These are phyloP conservation scores for Chenopodium berlandieri DNA, from an alignment of 148 eudicot species.

Conservation along the genomic window DNA sequence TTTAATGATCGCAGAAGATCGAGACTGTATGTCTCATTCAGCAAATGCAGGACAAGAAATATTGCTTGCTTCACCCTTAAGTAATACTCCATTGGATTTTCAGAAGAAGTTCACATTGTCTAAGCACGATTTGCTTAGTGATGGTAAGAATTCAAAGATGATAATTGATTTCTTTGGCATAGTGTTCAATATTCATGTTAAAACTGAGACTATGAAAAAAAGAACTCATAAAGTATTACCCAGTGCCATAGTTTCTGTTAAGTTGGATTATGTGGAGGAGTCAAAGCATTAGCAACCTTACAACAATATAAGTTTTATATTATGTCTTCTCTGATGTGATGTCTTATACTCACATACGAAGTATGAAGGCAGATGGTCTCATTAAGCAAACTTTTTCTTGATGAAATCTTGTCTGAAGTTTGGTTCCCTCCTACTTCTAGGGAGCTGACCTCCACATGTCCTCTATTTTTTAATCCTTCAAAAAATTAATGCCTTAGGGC, in stretches of 20 bases:
- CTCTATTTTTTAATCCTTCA: not conserved
- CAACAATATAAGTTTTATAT: not conserved
- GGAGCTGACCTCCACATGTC: not conserved
- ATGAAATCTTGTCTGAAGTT: not conserved
- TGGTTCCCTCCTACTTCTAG: not conserved
- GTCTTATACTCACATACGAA: too few species aligned
- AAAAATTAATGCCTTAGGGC: not conserved
- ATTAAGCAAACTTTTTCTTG: not conserved
- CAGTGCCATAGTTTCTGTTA: not conserved
- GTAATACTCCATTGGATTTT: slow-evolving; percentile 54
- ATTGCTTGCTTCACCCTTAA: slow-evolving; percentile 25
- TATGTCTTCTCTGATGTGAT: not conserved
- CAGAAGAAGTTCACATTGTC: slow-evolving; percentile 72
- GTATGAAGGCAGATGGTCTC: not conserved
- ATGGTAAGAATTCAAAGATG: slow-evolving; percentile 15
- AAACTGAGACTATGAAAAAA: not conserved
- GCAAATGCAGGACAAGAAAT: slow-evolving; percentile 32
- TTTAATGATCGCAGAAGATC: slow-evolving; percentile 39
- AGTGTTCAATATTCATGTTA: not conserved
- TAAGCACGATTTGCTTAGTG: slow-evolving; percentile 52
- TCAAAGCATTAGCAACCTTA: not conserved
- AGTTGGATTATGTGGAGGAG: not conserved
- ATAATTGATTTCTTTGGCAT: not conserved
- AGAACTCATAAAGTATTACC: too few species aligned
- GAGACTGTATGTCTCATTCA: slow-evolving; percentile 21